A percentile compares a stretch with the other conserved stretches of the same genome.
phyloP scores from a whole-genome alignment of 2,329 filamentous ascomycete species.

The Myriosclerotinia duriaeana region DNA sequence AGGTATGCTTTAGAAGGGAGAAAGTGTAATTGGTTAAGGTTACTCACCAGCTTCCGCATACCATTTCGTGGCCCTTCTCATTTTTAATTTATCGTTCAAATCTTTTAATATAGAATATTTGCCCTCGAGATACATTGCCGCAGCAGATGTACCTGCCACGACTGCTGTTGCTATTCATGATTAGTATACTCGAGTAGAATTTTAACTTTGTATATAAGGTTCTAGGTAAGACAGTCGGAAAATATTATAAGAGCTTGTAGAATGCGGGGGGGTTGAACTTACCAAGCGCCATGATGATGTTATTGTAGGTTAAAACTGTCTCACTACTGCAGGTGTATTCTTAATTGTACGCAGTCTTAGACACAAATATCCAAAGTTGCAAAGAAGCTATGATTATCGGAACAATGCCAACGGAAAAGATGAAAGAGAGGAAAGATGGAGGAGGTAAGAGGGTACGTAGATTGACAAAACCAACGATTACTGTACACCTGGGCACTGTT shows the following conservation, averaged over 20 bases:
- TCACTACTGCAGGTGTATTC: not conserved
- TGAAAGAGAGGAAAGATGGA: not conserved
- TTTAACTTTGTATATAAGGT: not conserved
- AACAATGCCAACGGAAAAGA: not conserved
- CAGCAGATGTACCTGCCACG: conserved; percentile 45
- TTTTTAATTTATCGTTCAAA: conserved; percentile 47
- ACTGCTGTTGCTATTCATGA: conserved; percentile 32
- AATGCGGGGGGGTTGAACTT: not conserved
- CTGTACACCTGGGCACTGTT: too few species aligned
- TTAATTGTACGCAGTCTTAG: not conserved
- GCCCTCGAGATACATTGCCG: conserved; percentile 63
- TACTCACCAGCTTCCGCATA: conserved; percentile 51
- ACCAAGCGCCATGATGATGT: conserved; percentile 14
- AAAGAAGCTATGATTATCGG: not conserved
- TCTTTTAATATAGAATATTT: conserved; percentile 68
- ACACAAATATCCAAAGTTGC: not conserved
- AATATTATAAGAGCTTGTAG: not conserved
- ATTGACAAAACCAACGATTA: not conserved
- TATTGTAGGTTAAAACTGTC: not conserved
- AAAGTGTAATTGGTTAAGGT: conserved; percentile 15
- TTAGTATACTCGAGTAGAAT: not conserved
- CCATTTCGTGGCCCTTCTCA: conserved; percentile 46
- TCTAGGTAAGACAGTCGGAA: not conserved
- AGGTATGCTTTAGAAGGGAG: not conserved
- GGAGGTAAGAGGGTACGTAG: too few species aligned